Conservation (phyloP, 345 rosid species). For the Euphorbia peplus region DNA sequence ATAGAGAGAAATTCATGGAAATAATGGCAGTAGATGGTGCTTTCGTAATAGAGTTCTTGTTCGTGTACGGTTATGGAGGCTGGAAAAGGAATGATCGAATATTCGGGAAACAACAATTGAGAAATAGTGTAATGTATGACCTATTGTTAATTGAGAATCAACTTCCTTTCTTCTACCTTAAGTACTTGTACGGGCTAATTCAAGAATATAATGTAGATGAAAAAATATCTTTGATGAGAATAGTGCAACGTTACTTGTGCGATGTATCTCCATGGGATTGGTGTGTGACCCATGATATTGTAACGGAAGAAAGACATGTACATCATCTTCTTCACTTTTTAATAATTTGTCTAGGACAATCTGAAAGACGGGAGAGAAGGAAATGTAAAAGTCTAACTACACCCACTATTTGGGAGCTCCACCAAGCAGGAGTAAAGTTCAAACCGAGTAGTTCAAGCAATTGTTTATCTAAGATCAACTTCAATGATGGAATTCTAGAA, state of each 20-base stretch:
- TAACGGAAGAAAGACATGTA: background rate
- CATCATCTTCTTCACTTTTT: background rate
- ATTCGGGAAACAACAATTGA: background rate
- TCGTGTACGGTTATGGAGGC: background rate
- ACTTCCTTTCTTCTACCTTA: constrained; percentile 10
- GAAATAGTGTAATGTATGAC: background rate
- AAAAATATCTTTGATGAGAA: no score
- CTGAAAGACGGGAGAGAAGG: background rate
- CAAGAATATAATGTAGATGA: no score
- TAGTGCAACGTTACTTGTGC: no score
- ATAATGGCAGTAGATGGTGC: constrained; percentile 14
- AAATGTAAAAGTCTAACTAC: background rate
- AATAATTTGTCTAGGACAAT: background rate
- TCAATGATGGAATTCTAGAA: background rate
- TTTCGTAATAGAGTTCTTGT: constrained; percentile 6
- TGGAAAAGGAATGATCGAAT: background rate
- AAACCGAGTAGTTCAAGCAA: background rate
- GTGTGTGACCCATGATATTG: background rate
- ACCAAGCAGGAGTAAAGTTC: background rate
- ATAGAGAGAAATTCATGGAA: no score
- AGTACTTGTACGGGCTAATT: background rate
- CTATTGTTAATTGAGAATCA: constrained; percentile 15
- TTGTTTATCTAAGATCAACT: background rate
- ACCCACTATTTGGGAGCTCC: background rate
- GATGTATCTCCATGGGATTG: background rate